Conservation (phyloP, 164 flowering plant genomes). For the Nymphaea thermarum region DNA sequence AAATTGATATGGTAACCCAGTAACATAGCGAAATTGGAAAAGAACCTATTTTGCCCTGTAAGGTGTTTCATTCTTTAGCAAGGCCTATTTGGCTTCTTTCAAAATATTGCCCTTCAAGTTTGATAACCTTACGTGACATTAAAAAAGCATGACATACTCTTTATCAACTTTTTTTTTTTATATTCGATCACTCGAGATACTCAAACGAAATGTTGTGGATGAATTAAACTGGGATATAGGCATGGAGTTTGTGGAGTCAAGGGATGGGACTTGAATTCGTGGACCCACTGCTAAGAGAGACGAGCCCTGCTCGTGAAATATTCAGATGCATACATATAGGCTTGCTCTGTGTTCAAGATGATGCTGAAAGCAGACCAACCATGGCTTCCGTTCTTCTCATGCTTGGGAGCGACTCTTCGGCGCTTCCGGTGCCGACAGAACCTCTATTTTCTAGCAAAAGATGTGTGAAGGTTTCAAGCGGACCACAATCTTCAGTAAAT, state of each 20-base stretch:
- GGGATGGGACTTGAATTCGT: slow-evolving; percentile 1
- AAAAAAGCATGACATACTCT: too few species aligned
- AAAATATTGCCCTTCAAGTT: too few species aligned
- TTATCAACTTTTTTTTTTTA: too few species aligned
- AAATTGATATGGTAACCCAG: too few species aligned
- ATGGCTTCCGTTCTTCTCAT: slow-evolving; percentile 18
- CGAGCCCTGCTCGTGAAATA: not conserved
- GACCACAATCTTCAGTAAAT: slow-evolving; percentile 2
- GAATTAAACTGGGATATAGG: not conserved
- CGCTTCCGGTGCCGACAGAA: slow-evolving; percentile 12
- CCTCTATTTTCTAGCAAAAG: slow-evolving; percentile 7
- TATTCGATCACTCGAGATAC: too few species aligned
- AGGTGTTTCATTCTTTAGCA: too few species aligned
- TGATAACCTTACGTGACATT: too few species aligned
- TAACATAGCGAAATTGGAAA: too few species aligned
- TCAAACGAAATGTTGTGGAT: too few species aligned
- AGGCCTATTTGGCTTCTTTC: too few species aligned
- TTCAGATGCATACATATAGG: slow-evolving; percentile 7
- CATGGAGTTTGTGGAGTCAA: slow-evolving; percentile 5
- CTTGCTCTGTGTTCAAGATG: slow-evolving; percentile 8
- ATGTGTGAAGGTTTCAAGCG: not conserved
- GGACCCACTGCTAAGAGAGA: not conserved
- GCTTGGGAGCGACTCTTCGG: slow-evolving; percentile 8
- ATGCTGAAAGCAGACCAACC: slow-evolving; percentile 11
- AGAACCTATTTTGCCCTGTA: too few species aligned